A percentile compares a stretch with the other conserved stretches of the same genome.
These are phyloP conservation scores for Stentor coeruleus DNA, from an alignment of 73 alveolate species.

Conservation along the genomic window DNA sequence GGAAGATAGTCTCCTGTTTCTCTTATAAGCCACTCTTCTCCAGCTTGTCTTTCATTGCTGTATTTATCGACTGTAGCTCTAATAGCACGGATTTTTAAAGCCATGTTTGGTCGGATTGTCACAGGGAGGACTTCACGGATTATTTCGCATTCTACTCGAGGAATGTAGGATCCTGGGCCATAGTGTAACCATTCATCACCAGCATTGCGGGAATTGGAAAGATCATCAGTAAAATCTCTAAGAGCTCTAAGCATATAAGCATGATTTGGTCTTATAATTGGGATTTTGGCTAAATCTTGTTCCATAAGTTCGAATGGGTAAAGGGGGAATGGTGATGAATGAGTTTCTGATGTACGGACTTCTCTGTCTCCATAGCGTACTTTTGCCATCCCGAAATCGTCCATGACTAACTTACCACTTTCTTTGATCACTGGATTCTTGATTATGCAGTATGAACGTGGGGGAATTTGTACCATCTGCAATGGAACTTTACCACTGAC, in stretches of 20 bases:
- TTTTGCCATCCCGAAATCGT: slow-evolving; percentile 42
- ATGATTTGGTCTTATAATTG: slow-evolving; percentile 38
- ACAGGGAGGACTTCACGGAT: slow-evolving; percentile 34
- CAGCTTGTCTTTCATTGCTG: slow-evolving; percentile 57
- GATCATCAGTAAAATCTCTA: slow-evolving; percentile 42
- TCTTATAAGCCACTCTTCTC: slow-evolving; percentile 66
- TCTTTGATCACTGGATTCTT: slow-evolving; percentile 54
- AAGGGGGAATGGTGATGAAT: slow-evolving; percentile 66
- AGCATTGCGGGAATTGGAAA: slow-evolving; percentile 36
- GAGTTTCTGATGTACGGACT: slow-evolving; percentile 45
- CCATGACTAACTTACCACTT: slow-evolving; percentile 32
- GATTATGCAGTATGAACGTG: slow-evolving; percentile 54
- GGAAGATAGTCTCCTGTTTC: slow-evolving; percentile 59
- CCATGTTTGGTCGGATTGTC: slow-evolving; percentile 43
- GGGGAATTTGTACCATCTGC: slow-evolving; percentile 61
- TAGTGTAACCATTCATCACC: slow-evolving; percentile 60
- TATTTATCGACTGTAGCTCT: slow-evolving; percentile 41
- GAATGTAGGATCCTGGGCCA: slow-evolving; percentile 72
- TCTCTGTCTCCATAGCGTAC: slow-evolving; percentile 55
- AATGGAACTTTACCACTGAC: slow-evolving; percentile 43
- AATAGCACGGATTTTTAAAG: slow-evolving; percentile 48
- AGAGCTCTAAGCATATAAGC: slow-evolving; percentile 44
- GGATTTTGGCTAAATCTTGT: slow-evolving; percentile 37
- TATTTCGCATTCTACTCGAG: slow-evolving; percentile 51
- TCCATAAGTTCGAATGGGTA: slow-evolving; percentile 55